These are phyloP conservation scores for Backusella circina DNA, from an alignment of 192 early-diverging fungal species.

Conservation along the genomic window DNA sequence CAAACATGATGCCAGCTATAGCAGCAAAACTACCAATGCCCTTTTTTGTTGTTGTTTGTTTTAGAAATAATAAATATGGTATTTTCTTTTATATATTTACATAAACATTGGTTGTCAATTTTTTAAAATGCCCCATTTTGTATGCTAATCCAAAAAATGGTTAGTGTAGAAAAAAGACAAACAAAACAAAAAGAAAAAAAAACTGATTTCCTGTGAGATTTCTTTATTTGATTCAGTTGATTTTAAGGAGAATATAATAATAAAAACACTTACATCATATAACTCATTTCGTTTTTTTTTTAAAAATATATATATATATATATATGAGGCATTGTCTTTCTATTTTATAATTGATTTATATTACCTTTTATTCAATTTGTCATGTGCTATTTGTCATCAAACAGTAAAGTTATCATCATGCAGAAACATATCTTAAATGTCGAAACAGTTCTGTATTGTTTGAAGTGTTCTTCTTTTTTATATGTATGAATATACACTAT, in stretches of 20 bases:
- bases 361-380: background rate
- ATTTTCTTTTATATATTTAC: background rate
- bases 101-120: constrained; percentile 10
- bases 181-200: background rate
- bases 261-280: background rate
- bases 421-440: background rate
- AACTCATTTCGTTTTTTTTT: background rate
- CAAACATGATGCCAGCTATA: constrained; percentile 51
- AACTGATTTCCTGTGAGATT: background rate
- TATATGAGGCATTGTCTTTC: no score
- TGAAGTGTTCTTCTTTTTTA: no score
- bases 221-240: background rate
- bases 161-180: background rate
- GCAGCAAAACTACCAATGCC: constrained; percentile 42
- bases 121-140: background rate
- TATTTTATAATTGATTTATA: background rate
- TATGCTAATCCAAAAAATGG: background rate
- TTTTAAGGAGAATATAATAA: background rate
- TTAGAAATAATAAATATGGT: background rate
- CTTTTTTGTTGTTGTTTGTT: background rate
- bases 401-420: background rate
- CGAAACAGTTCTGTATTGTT: no score
- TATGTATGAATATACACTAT: no score
- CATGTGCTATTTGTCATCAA: background rate
- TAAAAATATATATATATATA: no score